phyloP scores from a whole-genome alignment of 73 alveolate genomes.

The Paramecium caudatum region DNA sequence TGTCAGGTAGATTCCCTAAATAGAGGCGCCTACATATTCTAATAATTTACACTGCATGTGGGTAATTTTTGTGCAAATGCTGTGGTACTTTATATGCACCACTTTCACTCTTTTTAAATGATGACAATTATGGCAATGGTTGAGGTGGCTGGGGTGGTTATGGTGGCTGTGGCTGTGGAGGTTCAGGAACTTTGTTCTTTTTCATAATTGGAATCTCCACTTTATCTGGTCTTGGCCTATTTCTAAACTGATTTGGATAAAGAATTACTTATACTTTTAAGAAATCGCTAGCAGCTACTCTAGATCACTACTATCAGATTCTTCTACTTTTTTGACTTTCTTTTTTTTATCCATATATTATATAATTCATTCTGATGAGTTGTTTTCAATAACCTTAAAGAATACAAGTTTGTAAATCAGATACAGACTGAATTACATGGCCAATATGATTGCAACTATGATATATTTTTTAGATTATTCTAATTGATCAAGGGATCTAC shows the following conservation, averaged over 20 bases:
- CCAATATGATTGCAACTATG: background rate
- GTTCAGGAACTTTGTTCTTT: slow-evolving; percentile 32
- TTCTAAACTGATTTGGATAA: background rate
- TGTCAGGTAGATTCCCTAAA: slow-evolving; percentile 60
- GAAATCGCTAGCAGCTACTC: slow-evolving; percentile 20
- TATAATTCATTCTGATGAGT: slow-evolving; percentile 22
- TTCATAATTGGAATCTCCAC: slow-evolving; percentile 47
- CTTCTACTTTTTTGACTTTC: slow-evolving; percentile 22
- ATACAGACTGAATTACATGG: slow-evolving; percentile 45
- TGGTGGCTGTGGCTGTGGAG: slow-evolving; percentile 7
- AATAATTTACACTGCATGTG: slow-evolving; percentile 61
- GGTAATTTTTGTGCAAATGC: slow-evolving; percentile 40
- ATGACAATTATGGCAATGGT: slow-evolving; percentile 17
- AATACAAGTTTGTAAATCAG: slow-evolving; percentile 25
- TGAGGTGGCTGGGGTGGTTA: background rate
- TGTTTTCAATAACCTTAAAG: slow-evolving; percentile 40
- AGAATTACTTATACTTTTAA: slow-evolving; percentile 10
- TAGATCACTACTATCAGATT: slow-evolving; percentile 59
- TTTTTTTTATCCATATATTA: slow-evolving; percentile 30
- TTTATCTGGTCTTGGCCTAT: slow-evolving; percentile 57
- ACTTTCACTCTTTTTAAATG: slow-evolving; percentile 31
- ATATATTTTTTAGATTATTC: slow-evolving; percentile 30
- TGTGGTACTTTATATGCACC: slow-evolving; percentile 58
- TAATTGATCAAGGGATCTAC: background rate
- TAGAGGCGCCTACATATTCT: slow-evolving; percentile 43